phyloP scores from a whole-genome alignment of 768 basidiomycete species.

The Cystofilobasidium capitatum region DNA sequence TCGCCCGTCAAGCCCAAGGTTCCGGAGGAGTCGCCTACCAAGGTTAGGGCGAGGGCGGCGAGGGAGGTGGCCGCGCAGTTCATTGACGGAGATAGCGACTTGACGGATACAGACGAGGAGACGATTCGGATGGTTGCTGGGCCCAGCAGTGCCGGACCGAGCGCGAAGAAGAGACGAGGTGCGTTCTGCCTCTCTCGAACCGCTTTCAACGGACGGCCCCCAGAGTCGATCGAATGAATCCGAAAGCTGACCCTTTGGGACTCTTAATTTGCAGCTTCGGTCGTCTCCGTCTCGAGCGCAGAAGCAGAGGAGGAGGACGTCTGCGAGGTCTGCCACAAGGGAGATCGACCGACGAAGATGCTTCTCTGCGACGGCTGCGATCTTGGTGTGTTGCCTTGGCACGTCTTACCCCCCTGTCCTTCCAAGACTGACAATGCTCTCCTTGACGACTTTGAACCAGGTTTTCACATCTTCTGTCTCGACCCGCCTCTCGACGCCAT shows the following conservation, averaged over 20 bases:
- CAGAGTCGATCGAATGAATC: too few species aligned
- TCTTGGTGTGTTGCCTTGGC: constrained; percentile 48
- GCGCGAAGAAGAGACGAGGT: neutral
- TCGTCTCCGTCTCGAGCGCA: constrained; percentile 19
- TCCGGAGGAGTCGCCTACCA: neutral
- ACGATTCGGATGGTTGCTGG: neutral
- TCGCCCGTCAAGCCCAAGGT: neutral
- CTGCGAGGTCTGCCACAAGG: constrained; percentile 88
- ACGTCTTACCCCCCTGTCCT: neutral
- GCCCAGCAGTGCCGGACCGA: neutral
- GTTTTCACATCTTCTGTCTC: constrained; percentile 95
- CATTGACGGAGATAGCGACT: neutral
- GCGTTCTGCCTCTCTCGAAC: too few species aligned
- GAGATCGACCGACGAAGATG: constrained; percentile 82
- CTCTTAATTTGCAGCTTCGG: neutral
- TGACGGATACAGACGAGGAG: constrained; percentile 6
- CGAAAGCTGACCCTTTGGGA: too few species aligned
- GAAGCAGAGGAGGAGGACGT: neutral
- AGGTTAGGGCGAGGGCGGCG: neutral
- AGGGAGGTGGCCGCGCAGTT: neutral
- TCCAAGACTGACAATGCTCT: neutral
- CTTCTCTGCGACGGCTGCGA: constrained; percentile 83
- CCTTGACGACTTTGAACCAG: constrained; percentile 44
- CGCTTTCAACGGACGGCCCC: too few species aligned
- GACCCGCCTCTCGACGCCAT: constrained; percentile 77